Conservation (phyloP, 805 yeast species). For the Metschnikowia gruessii region DNA sequence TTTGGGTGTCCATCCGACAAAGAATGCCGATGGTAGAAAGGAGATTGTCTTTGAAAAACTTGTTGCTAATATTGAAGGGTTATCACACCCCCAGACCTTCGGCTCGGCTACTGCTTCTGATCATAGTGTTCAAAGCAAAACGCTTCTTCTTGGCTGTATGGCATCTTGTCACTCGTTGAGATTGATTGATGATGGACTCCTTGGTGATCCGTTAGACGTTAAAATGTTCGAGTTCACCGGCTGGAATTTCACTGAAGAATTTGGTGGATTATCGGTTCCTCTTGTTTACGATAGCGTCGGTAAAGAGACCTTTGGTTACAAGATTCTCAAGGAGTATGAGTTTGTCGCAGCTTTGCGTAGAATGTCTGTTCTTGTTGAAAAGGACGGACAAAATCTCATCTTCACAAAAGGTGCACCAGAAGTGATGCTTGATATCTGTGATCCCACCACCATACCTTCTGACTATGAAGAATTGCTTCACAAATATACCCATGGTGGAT, state of each 20-base stretch:
- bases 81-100: constrained; percentile 3
- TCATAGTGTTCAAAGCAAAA: constrained; percentile 29
- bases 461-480: constrained; percentile 73
- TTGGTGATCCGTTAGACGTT: constrained; percentile 92
- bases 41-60: constrained; percentile 37
- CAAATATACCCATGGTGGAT: constrained; percentile 89
- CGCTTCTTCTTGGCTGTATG: constrained; percentile 44
- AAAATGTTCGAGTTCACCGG: constrained; percentile 91
- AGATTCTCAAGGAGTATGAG: constrained; percentile 60
- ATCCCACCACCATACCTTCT: constrained; percentile 64
- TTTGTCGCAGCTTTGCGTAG: constrained; percentile 82
- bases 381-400: constrained; percentile 19
- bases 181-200: constrained; percentile 67
- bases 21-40: constrained; percentile 40
- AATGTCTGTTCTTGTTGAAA: constrained; percentile 74
- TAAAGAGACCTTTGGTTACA: constrained; percentile 23
- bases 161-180: constrained; percentile 87
- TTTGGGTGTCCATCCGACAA: constrained; percentile 50
- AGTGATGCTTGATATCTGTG: constrained; percentile 76
- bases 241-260: constrained; percentile 74
- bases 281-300: constrained; percentile 20
- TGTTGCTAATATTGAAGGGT: constrained; percentile 13
- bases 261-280: constrained; percentile 25
- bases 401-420: constrained; percentile 98
- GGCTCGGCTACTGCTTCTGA: constrained; percentile 1